Evolutionary conservation across 257 asterid species (phyloP), one percentile per base, ranked within the genome.

Genomic region (Scutellaria minor): DNA sequence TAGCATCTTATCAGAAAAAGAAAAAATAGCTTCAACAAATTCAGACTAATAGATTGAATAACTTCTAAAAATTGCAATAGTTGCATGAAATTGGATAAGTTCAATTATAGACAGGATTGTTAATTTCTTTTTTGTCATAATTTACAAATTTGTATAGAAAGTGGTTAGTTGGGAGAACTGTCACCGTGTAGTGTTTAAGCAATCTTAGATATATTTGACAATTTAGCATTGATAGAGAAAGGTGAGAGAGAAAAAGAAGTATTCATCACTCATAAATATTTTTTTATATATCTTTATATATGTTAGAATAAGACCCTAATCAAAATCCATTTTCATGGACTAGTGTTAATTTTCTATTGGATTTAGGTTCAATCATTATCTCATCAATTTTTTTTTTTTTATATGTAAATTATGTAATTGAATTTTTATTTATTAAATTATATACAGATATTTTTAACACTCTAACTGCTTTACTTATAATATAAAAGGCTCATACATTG

Each of bases 31-130:
- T 37, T 7, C 42, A 72, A 3, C 35, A 20, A 46, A 20, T 22
- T 6, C 42, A 27, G 6, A 60, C 18, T n/a, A 64, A 14, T 6
- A 2, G 54, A 54, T 55, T 8, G 56, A 52, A 15, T 52, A 41
- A 22, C 10, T n/a, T 52, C 47, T 39, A 42, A 51, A 39, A 73
- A 53, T 64, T 10, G 51, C 42, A 56, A 9, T n/a, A 22, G 14
- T 64, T 73, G 40, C 47, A 63, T 27, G 48, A 73, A 14, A 54
- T 22, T 73, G 66, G 51, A 12, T 22, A 54, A 73, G 47, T n/a
- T 15, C 24, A 31, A 40, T 44, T 39, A 41, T 52, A 55, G 13
- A 11, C 22, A 66, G 3, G 9, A 45, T 15, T 20, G n/a, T 48
- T 47, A 11, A 27, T 66, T 35, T 3, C 39, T 18, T 42, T 42